Evolutionary conservation across 2,329 filamentous ascomycete genomes (phyloP), one percentile per base, ranked within the genome.

Genomic region (Cucurbitaria berberidis): DNA sequence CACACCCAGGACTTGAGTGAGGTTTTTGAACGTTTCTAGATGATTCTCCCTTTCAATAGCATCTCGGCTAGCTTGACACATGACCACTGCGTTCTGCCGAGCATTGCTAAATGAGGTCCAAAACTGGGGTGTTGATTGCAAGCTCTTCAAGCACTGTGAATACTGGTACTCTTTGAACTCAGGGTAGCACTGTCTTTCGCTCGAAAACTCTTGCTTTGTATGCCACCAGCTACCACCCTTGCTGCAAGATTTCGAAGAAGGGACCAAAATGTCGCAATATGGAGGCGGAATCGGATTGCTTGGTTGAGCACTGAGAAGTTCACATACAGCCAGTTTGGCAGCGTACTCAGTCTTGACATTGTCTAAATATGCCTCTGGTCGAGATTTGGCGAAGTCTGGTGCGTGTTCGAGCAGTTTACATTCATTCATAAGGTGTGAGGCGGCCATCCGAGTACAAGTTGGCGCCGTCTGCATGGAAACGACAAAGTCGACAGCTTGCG

Each of bases 51-150:
- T 84, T 51, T 88, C 85, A 13, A 83, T 79, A 46, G 85, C 82
- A 36, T 80, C 74, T 32, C 86, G 80, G 36, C 83, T 81, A 24
- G 85, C 84, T 56, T 86, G 81, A 59, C 87, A 89, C 60, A 89
- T 84, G 16, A 85, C 73, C 38, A 84, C 75, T 2, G 85, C 85
- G 59, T 86, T 85, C 50, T 86, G 83, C 49, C 81, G 78, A 51
- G 79, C 83, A 68, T 86, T 86, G 60, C 83, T 84, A 74, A 86
- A 89, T 21, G 84, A 87, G 1, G 80, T 86, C 85, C 86, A 89
- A 67, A 79, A 82, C 39, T 85, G 84, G 1, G 81, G 78, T 21
- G 81, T 77, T 16, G 79, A 78, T 40, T 82, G 80, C 1, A 89
- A 70, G 4, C 79, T 79, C 40, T 74, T 77, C 4, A 86, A 72